These are phyloP conservation scores for Adiantum capillusveneris DNA, from an alignment of 75 land plant species.

Conservation along the genomic window DNA sequence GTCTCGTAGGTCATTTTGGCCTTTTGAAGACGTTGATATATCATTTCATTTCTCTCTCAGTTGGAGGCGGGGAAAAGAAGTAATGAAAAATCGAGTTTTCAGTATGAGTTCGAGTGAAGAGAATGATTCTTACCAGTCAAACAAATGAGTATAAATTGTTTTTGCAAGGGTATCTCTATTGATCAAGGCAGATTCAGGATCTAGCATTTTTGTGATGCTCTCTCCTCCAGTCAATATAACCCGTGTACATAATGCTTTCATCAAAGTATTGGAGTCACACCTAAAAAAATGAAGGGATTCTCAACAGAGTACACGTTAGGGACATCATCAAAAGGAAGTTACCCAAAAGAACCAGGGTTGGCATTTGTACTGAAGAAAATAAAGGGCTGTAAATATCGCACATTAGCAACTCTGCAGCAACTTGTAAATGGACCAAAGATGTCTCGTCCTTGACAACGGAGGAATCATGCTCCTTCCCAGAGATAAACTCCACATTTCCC, in stretches of 20 bases:
- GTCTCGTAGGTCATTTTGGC: too few species aligned
- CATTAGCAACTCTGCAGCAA: constrained; percentile 63
- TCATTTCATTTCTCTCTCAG: too few species aligned
- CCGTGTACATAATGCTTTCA: constrained; percentile 72
- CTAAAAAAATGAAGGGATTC: constrained; percentile 19
- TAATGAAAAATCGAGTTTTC: too few species aligned
- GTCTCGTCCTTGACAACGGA: constrained; percentile 58
- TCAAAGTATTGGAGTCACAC: constrained; percentile 52
- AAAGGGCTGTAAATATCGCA: constrained; percentile 10
- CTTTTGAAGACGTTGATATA: too few species aligned
- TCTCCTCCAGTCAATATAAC: constrained; percentile 82
- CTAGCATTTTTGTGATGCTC: constrained; percentile 62
- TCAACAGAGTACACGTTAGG: background rate
- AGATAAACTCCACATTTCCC: constrained; percentile 78
- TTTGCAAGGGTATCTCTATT: constrained; percentile 27
- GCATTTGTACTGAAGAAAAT: background rate
- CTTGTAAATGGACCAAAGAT: constrained; percentile 52
- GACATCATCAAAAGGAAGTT: background rate
- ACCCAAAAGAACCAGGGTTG: background rate
- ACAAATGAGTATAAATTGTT: constrained; percentile 19
- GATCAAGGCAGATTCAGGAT: constrained; percentile 32
- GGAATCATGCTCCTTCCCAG: constrained; percentile 81
- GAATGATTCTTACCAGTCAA: constrained; percentile 20
- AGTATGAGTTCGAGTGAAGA: too few species aligned
- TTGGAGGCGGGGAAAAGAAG: too few species aligned